Conservation (phyloP, 306 rosid genomes). For the Quercus cerris region DNA sequence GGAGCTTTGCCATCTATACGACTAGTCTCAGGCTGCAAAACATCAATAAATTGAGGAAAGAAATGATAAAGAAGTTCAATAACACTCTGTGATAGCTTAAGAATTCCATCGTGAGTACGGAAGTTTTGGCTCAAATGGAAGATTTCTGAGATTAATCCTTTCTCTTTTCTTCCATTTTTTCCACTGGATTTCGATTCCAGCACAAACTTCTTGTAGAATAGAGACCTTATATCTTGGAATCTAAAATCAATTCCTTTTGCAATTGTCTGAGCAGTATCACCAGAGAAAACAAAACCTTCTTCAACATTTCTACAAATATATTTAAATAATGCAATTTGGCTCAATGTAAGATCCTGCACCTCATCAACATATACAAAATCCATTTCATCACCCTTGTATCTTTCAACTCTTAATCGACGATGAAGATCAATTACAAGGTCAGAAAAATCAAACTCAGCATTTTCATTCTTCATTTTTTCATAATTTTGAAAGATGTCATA, state of each 20-base stretch:
- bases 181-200: conserved; percentile 26
- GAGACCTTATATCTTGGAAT: conserved; percentile 59
- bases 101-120: conserved; percentile 71
- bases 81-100: conserved; percentile 64
- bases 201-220: conserved; percentile 62
- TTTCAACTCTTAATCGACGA: conserved; percentile 35
- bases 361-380: conserved; percentile 72
- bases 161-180: conserved; percentile 32
- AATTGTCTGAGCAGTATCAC: conserved; percentile 82
- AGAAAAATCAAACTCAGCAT: conserved; percentile 67
- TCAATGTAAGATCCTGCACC: conserved; percentile 80
- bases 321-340: conserved; percentile 71
- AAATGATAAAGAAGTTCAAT: conserved; percentile 62
- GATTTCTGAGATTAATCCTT: conserved; percentile 44
- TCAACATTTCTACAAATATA: conserved; percentile 63
- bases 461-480: conserved; percentile 61
- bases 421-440: conserved; percentile 72
- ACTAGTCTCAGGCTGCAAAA: conserved; percentile 69
- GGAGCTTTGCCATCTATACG: conserved; percentile 72
- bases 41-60: conserved; percentile 65
- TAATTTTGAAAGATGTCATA: conserved; percentile 56
- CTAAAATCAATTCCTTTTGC: conserved; percentile 82
- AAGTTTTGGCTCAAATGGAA: conserved; percentile 60
- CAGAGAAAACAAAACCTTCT: conserved; percentile 81
- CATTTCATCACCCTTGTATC: conserved; percentile 49